Conservation (phyloP, 2,329 filamentous ascomycete species). For the Talaromyces sp. region DNA sequence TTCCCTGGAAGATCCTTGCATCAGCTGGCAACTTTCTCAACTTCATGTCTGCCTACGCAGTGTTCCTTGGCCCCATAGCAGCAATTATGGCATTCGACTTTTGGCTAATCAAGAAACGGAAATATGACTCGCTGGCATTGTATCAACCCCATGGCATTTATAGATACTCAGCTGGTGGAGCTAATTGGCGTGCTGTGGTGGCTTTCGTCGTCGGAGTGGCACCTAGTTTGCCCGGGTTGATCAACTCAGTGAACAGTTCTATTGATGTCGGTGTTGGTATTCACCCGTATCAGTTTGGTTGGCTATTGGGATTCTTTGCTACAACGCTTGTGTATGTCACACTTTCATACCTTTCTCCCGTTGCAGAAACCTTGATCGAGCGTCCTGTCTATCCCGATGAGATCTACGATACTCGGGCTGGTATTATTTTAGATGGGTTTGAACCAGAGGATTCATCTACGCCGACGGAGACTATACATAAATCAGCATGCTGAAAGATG, state of each 20-base stretch:
- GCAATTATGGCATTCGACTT: slow-evolving; percentile 57
- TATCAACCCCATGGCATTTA: slow-evolving; percentile 47
- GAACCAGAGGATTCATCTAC: not conserved
- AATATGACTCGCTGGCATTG: slow-evolving; percentile 47
- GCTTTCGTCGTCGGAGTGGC: slow-evolving; percentile 53
- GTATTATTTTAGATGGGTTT: not conserved
- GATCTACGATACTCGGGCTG: not conserved
- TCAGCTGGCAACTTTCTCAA: slow-evolving; percentile 54
- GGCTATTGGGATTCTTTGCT: slow-evolving; percentile 55
- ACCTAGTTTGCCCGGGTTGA: slow-evolving; percentile 53
- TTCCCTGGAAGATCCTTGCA: slow-evolving; percentile 60
- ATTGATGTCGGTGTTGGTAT: slow-evolving; percentile 42
- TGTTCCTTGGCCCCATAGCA: slow-evolving; percentile 61
- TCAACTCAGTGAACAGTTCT: slow-evolving; percentile 33
- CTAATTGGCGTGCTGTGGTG: slow-evolving; percentile 55
- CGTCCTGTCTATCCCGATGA: not conserved
- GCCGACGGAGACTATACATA: not conserved
- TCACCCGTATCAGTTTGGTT: slow-evolving; percentile 60
- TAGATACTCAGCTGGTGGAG: slow-evolving; percentile 45
- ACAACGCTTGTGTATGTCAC: slow-evolving; percentile 50
- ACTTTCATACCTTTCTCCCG: not conserved
- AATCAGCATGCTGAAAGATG: not conserved
- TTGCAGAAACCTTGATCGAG: not conserved
- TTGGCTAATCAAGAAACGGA: slow-evolving; percentile 49
- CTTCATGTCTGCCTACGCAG: slow-evolving; percentile 61